phyloP scores from a whole-genome alignment of 1,284 basidiomycete species.

The Moesziomyces sp. region DNA sequence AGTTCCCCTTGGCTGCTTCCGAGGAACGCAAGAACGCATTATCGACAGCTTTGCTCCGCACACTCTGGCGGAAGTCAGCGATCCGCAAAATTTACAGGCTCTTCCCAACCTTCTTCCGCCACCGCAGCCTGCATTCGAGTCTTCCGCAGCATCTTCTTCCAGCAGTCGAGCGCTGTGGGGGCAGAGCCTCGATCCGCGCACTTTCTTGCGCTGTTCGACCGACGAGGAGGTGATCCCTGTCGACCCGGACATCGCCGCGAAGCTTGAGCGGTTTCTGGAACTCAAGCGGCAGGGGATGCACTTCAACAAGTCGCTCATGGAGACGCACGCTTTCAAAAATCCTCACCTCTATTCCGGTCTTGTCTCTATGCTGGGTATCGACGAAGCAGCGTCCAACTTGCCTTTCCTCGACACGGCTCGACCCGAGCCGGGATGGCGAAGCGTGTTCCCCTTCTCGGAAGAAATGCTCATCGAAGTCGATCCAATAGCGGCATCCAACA shows the following conservation, averaged over 20 bases:
- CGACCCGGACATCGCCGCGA: conserved; percentile 22
- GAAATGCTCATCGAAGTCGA: conserved; percentile 18
- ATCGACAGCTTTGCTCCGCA: background rate
- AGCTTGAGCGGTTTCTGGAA: conserved; percentile 80
- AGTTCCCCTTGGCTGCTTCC: conserved; percentile 1
- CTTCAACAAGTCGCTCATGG: conserved; percentile 92
- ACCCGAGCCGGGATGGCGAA: conserved; percentile 5
- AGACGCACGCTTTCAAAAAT: conserved; percentile 89
- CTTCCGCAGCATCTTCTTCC: background rate
- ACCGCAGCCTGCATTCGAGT: background rate
- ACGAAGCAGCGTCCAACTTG: conserved; percentile 73
- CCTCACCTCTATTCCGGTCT: conserved; percentile 92
- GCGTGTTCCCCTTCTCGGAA: conserved; percentile 12
- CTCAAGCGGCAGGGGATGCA: conserved; percentile 77
- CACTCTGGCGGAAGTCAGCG: conserved; percentile 11
- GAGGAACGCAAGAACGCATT: conserved; percentile 1
- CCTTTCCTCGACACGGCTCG: conserved; percentile 14
- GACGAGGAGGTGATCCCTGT: background rate
- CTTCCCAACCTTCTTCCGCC: conserved; percentile 9
- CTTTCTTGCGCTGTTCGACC: background rate
- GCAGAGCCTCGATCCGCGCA: background rate
- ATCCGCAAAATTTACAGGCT: conserved; percentile 10
- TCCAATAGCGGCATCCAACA: conserved; percentile 8
- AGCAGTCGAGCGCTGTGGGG: conserved; percentile 18
- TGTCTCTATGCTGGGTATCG: conserved; percentile 88